Evolutionary conservation across 768 basidiomycete genomes (phyloP), one percentile per base, ranked within the genome.

Genomic region (Mycena amicta): DNA sequence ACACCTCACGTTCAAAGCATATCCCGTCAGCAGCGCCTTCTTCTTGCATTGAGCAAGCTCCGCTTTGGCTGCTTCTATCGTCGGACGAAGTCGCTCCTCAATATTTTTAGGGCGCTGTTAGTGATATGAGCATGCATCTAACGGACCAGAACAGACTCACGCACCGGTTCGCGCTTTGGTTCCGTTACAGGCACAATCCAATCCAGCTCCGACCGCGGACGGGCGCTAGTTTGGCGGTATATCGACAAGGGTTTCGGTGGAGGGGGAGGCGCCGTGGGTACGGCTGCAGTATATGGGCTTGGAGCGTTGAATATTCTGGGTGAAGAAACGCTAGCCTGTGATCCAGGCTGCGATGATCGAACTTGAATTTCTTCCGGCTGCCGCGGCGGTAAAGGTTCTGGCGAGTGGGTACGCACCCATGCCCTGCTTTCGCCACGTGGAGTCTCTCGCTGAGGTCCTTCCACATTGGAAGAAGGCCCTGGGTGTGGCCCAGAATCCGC

Each of bases 11-110:
- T 62, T 57, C 26, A 61, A 41, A 16, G 56, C 33, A 18, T 39
- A 60, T 13, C 59, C 61, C 22, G 62, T 62, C 33, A 59, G 46
- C 57, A 37, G 45, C 71, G 80, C 82, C 71, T 81, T 82, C 26
- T 63, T 50, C 0, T 76, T 74, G 55, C 77, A 83, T 54, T 80
- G 84, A 23, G 71, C 68, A 53, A 75, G 76, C 63, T 86, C 81
- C 0, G n/a, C 13, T 5, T 64, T 65, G 1, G 88, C 88, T 2
- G 74, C 68, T 0, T 72, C 60, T 2, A 89, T 67, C 0, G 86
- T 89, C 3, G 84, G 83, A 18, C 74, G 41, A 3, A 90, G 68
- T 3, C 88, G 80, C 52, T 86, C 81, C 8, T 75, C 74, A 0
- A 86, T 69, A 0, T 80, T 82, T 55, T 64, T 75, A 27, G 70